phyloP scores from a whole-genome alignment of 805 yeast species.

The Isabelozyma pseudorhagii region DNA sequence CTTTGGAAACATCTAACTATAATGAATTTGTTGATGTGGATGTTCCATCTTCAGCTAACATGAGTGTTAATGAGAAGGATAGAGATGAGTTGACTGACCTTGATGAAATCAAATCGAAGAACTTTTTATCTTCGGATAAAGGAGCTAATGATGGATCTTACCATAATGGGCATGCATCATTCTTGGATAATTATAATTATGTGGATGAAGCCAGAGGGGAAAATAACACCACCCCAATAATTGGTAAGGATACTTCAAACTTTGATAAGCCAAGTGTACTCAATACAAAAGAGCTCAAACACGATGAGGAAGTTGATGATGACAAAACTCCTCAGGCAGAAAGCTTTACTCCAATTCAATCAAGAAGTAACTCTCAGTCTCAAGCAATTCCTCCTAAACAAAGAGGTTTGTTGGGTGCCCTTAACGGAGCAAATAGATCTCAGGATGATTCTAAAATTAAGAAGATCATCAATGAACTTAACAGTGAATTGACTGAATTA shows the following conservation, averaged over 20 bases:
- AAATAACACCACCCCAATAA: constrained; percentile 27
- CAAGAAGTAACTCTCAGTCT: not conserved
- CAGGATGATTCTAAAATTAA: constrained; percentile 26
- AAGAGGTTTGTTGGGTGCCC: not conserved
- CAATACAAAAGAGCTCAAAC: not conserved
- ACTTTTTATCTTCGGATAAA: constrained; percentile 7
- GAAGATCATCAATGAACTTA: constrained; percentile 28
- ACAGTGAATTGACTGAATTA: constrained; percentile 28
- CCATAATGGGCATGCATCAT: constrained; percentile 10
- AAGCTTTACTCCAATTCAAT: not conserved
- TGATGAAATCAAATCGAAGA: constrained; percentile 24
- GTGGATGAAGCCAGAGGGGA: constrained; percentile 15
- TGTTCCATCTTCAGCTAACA: constrained; percentile 22
- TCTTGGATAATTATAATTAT: constrained; percentile 30
- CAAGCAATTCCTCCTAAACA: not conserved
- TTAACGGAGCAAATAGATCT: not conserved
- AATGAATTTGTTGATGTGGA: constrained; percentile 30
- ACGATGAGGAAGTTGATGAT: not conserved
- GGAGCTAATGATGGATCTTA: not conserved
- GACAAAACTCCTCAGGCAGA: not conserved
- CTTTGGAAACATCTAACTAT: not conserved
- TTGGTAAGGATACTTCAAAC: constrained; percentile 11
- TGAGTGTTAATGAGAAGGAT: constrained; percentile 10
- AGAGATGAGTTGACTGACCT: constrained; percentile 20
- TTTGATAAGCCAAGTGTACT: not conserved